Evolutionary conservation across 106 monocot species (phyloP), one percentile per base, ranked within the genome.

Genomic region (Amphibolis antarctica): DNA sequence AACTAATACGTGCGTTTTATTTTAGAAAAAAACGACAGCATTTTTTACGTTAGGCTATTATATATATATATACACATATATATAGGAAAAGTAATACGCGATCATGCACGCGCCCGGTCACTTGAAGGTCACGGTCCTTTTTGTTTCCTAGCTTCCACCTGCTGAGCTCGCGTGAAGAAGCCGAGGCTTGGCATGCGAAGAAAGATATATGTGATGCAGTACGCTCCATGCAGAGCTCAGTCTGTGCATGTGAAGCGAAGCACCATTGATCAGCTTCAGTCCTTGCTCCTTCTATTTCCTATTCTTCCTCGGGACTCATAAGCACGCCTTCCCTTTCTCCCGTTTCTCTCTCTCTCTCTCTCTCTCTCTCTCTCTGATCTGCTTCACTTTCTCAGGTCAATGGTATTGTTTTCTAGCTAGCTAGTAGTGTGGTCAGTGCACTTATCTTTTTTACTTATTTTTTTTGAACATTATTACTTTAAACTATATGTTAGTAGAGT

Each of bases 291-390:
- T 42, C 28, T 4, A 7, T 42, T 28, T 18, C 10, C 28, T 13
- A 43, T 49, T 27, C 43, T 62, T 63, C 53, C 71, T 63, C 28
- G 63, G 71, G 28, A 63, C 43, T 63, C 61, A 44, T 20, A 28
- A 28, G 71, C 71, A 63, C 54, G 71, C 63, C 28, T 22, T 24
- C 51, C 22, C 36, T 22, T 31, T 10, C 53, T 53, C 27, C 43
- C 36, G 36, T 36, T n/a, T n/a, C n/a, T n/a, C n/a, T n/a, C n/a
- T n/a, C n/a, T n/a, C n/a, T n/a, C 70, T 68, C 46, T 61, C 30
- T 60, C 59, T 42, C 25, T 64, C 50, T 59, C 50, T 67, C 44
- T 67, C 67, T 42, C 46, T 4, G 20, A 44, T 5, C 31, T n/a
- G n/a, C n/a, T n/a, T n/a, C n/a, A n/a, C n/a, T n/a, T n/a, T n/a